A percentile compares a stretch with the other conserved stretches of the same genome.
phyloP scores from a whole-genome alignment of 306 rosid genomes.

The Medicago ruthenica region DNA sequence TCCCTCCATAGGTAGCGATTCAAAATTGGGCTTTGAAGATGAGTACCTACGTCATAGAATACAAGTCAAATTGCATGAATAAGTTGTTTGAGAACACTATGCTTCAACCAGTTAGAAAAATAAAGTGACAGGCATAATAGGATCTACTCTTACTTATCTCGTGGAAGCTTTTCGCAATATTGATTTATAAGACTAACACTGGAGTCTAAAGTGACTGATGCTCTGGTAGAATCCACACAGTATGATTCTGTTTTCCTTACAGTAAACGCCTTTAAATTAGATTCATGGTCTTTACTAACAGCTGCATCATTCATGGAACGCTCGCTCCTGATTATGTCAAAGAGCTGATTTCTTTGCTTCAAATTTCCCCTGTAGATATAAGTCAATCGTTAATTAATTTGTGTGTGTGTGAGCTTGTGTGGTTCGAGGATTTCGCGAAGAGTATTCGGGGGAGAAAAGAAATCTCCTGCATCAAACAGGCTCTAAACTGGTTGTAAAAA shows the following conservation, averaged over 20 bases:
- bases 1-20: slow-evolving; percentile 49
- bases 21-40: slow-evolving; percentile 62
- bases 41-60: slow-evolving; percentile 61
- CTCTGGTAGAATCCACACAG: slow-evolving; percentile 75
- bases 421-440: neutral
- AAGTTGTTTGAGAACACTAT: slow-evolving; percentile 7
- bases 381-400: neutral
- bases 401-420: neutral
- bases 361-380: slow-evolving; percentile 69
- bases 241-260: slow-evolving; percentile 51
- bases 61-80: slow-evolving; percentile 34
- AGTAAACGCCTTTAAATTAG: slow-evolving; percentile 45
- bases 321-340: slow-evolving; percentile 78
- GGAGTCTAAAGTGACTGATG: slow-evolving; percentile 73
- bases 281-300: slow-evolving; percentile 56
- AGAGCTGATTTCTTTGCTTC: slow-evolving; percentile 76
- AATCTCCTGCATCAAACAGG: slow-evolving; percentile 16
- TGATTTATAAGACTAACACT: slow-evolving; percentile 64
- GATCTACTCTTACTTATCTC: slow-evolving; percentile 63
- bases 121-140: slow-evolving; percentile 24
- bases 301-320: slow-evolving; percentile 73
- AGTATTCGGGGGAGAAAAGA: slow-evolving; percentile 13
- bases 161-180: slow-evolving; percentile 76
- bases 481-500: neutral
- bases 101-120: slow-evolving; percentile 30